Percentiles rank a stretch among this genome's conserved stretches.
These are phyloP conservation scores for Amanita exitialis DNA, from an alignment of 768 basidiomycete genomes.

Conservation along the genomic window DNA sequence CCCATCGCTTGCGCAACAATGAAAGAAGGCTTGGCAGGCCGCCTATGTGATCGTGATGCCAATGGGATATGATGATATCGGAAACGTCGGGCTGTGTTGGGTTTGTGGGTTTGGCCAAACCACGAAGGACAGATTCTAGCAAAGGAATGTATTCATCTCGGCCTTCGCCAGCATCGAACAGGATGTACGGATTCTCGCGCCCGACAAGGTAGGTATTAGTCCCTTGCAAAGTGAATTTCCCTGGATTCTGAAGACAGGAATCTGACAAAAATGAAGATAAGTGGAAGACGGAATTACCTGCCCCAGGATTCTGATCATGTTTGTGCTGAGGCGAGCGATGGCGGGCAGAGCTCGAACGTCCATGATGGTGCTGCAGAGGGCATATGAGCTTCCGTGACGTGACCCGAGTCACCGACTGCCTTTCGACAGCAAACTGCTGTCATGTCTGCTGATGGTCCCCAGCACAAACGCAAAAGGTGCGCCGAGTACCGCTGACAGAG, in stretches of 20 bases:
- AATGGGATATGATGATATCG: conserved; percentile 88
- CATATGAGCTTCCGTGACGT: too few species aligned
- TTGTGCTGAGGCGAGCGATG: conserved; percentile 36
- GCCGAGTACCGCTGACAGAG: not conserved
- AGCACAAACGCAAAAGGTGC: conserved; percentile 43
- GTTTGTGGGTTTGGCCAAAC: conserved; percentile 22
- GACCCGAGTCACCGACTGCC: too few species aligned
- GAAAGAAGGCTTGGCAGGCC: conserved; percentile 65
- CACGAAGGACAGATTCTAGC: conserved; percentile 51
- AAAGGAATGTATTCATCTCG: conserved; percentile 53
- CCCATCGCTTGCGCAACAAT: conserved; percentile 59
- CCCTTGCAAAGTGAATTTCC: conserved; percentile 83
- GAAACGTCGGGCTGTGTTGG: conserved; percentile 50
- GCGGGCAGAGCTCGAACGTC: conserved; percentile 1
- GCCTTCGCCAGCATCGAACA: conserved; percentile 82
- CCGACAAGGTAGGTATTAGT: conserved; percentile 90
- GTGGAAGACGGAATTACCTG: conserved; percentile 38
- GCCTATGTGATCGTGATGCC: conserved; percentile 79
- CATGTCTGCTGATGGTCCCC: conserved; percentile 31
- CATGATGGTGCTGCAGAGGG: conserved; percentile 4
- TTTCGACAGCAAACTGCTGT: too few species aligned
- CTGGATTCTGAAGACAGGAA: conserved; percentile 54
- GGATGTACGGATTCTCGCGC: conserved; percentile 54
- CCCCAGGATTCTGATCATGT: conserved; percentile 60
- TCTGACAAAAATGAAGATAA: not conserved